A percentile compares a stretch with the other conserved stretches of the same genome.
phyloP scores from a whole-genome alignment of 306 rosid genomes.

The Neltuma alba region DNA sequence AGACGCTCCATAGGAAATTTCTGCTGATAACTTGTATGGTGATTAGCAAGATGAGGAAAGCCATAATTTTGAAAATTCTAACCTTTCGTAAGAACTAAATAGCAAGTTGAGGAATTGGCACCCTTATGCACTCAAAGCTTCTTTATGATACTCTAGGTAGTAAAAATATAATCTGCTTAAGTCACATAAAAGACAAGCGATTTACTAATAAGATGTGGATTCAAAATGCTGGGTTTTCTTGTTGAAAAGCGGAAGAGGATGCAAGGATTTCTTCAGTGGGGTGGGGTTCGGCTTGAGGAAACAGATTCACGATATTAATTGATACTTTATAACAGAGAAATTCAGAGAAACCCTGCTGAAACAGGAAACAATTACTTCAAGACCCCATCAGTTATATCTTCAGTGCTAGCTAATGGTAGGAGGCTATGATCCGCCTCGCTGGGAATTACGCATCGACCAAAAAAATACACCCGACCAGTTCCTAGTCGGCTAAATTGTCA shows the following conservation, averaged over 20 bases:
- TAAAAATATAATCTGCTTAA: not conserved
- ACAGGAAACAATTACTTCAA: not conserved
- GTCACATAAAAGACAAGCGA: not conserved
- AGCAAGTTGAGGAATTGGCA: slow-evolving; percentile 1
- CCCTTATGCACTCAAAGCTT: not conserved
- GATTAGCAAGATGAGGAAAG: not conserved
- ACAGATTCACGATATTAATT: not conserved
- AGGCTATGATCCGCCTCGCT: not conserved
- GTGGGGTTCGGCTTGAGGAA: not conserved
- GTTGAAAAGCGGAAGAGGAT: not conserved
- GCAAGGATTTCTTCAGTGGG: not conserved
- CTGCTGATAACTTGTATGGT: not conserved
- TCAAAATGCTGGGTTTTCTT: not conserved
- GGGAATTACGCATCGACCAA: not conserved
- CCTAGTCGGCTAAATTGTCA: not conserved
- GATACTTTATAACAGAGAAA: not conserved
- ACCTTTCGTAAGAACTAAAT: not conserved
- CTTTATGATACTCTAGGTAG: slow-evolving; percentile 7
- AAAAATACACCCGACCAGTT: not conserved
- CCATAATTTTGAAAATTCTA: not conserved
- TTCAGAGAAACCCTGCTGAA: not conserved
- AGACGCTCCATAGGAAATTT: not conserved
- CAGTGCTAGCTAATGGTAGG: not conserved
- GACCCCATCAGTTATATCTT: not conserved
- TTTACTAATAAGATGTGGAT: not conserved